Evolutionary conservation across 176 grass and related monocot species (phyloP), one percentile per base, ranked within the genome.

Genomic region (Carex myosuroides): DNA sequence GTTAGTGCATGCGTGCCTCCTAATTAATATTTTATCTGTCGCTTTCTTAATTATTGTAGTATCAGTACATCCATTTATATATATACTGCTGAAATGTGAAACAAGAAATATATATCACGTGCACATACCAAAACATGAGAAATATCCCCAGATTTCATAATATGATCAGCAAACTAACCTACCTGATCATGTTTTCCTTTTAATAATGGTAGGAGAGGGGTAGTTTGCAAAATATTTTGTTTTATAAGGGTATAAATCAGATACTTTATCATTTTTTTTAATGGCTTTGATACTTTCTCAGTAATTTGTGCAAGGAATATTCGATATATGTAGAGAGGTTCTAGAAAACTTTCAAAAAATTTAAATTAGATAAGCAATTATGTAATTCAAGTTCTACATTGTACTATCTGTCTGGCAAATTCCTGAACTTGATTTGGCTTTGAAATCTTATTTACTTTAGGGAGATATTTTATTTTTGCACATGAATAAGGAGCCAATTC

Each of bases 401-500:
- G 29, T 67, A 16, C 30, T 17, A 14, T 18, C 32, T 68, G 10
- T 68, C 64, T 35, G 64, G 29, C 7, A 71, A 71, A 13, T 37
- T 3, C 30, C 32, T 62, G 18, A 62, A 46, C 41, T 82, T 62
- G 42, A 54, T 13, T 77, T 79, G 37, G 5, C 18, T 66, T 48
- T 41, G 39, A 48, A 64, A 44, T 79, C 35, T 77, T 85, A 21
- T 58, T 81, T 81, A n/a, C 33, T 62, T 42, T 26, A 88, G 82
- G 87, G 87, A 60, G 87, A 88, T 70, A 68, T 88, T 72, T 79
- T 88, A 44, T 88, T 88, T 60, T 79, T 88, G 13, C 81, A 85
- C 63, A 88, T 88, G 87, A 88, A 84, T 70, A 65, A 85, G 58
- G 87, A 88, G 83, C 87, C 87, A 26, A 88, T 85, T 71, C 61